Evolutionary conservation across 495 filamentous ascomycete genomes (phyloP).

Genomic region (Talaromyces proteolyticus): DNA sequence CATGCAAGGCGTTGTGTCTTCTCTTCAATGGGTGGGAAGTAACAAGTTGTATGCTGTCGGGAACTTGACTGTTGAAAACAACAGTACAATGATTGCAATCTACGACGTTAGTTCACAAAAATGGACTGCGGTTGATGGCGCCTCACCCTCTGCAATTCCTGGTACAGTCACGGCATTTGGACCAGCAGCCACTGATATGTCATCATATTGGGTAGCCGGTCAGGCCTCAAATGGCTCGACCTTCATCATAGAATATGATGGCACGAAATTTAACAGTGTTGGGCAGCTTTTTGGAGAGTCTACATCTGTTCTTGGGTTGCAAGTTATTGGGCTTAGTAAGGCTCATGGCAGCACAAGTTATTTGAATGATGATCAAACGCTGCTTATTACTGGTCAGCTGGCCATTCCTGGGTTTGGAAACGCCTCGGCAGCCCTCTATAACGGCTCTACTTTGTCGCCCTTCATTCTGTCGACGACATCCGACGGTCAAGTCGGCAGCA

Average conservation of each 20-base stretch:
- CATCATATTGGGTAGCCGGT: constrained; percentile 77
- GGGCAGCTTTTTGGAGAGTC: constrained; percentile 51
- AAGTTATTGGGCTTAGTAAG: constrained; percentile 65
- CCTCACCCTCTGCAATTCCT: constrained; percentile 53
- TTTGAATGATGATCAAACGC: constrained; percentile 57
- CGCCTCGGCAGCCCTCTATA: constrained; percentile 81
- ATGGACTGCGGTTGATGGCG: constrained; percentile 64
- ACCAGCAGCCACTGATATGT: constrained; percentile 58
- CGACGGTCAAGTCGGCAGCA: constrained; percentile 58
- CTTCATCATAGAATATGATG: constrained; percentile 76
- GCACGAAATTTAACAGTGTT: constrained; percentile 50
- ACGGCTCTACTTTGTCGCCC: constrained; percentile 71
- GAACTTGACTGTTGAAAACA: constrained; percentile 61
- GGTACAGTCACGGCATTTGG: constrained; percentile 74
- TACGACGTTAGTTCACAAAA: constrained; percentile 58
- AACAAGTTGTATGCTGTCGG: constrained; percentile 71
- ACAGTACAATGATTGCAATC: constrained; percentile 60
- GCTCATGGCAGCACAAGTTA: constrained; percentile 59
- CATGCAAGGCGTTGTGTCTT: constrained; percentile 60
- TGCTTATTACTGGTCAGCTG: constrained; percentile 81
- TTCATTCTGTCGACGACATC: constrained; percentile 70
- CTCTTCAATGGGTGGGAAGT: constrained; percentile 68
- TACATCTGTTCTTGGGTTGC: constrained; percentile 69
- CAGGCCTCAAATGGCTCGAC: constrained; percentile 55
- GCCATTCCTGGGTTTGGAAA: constrained; percentile 69